Conservation (phyloP, 371 early-diverging fungal species). For the Lichtheimia ornata region DNA sequence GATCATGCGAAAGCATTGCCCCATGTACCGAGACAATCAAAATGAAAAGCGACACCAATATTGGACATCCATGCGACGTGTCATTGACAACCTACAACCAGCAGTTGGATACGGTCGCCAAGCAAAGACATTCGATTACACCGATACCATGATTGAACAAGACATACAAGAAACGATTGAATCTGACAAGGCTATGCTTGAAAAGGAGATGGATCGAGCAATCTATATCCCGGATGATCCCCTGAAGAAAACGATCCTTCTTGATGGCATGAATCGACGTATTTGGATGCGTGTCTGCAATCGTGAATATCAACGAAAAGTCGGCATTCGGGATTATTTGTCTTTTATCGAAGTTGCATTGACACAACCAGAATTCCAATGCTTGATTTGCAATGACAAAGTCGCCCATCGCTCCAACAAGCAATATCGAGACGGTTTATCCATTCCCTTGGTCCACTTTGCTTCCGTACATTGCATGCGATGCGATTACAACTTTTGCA, state of each 20-base stretch:
- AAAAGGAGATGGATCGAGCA: not conserved
- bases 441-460: conserved; percentile 8
- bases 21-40: not conserved
- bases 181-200: not conserved
- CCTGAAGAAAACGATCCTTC: not conserved
- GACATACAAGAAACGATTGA: not conserved
- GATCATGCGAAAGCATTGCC: not conserved
- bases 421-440: not conserved
- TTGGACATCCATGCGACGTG: not conserved
- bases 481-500: conserved; percentile 9
- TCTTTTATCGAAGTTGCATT: conserved; percentile 11
- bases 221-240: not conserved
- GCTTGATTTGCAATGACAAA: conserved; percentile 6
- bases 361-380: conserved; percentile 14
- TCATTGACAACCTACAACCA: not conserved
- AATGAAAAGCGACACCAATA: not conserved
- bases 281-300: conserved; percentile 9
- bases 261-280: conserved; percentile 10
- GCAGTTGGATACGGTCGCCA: not conserved
- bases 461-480: conserved; percentile 6
- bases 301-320: not conserved
- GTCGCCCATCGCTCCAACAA: not conserved
- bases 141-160: not conserved
- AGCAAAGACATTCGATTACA: not conserved
- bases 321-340: conserved; percentile 6